phyloP scores from a whole-genome alignment of 2,329 filamentous ascomycete species.

The Didymosphaeria variabile region DNA sequence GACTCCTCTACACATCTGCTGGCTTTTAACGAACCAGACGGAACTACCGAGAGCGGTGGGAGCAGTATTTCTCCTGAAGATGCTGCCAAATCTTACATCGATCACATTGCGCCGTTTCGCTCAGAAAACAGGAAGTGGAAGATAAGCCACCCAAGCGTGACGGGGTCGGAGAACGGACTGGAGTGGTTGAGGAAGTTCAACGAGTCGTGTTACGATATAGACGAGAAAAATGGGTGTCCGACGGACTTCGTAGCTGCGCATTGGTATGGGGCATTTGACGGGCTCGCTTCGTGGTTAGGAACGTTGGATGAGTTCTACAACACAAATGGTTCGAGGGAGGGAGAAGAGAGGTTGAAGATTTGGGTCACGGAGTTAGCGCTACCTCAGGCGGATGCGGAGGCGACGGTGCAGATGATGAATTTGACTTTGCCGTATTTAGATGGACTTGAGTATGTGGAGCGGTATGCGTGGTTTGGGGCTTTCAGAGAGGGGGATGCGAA shows the following conservation, averaged over 20 bases:
- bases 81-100: slow-evolving; percentile 76
- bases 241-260: slow-evolving; percentile 62
- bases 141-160: slow-evolving; percentile 74
- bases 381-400: slow-evolving; percentile 62
- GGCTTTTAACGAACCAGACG: slow-evolving; percentile 83
- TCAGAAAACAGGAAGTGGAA: slow-evolving; percentile 66
- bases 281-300: slow-evolving; percentile 72
- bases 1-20: slow-evolving; percentile 71
- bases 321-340: slow-evolving; percentile 59
- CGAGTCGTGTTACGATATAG: slow-evolving; percentile 60
- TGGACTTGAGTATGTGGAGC: slow-evolving; percentile 58
- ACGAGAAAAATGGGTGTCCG: slow-evolving; percentile 53
- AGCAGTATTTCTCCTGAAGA: slow-evolving; percentile 67
- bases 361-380: slow-evolving; percentile 84
- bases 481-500: slow-evolving; percentile 45
- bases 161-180: slow-evolving; percentile 65
- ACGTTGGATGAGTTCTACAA: slow-evolving; percentile 63
- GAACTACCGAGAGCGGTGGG: slow-evolving; percentile 65
- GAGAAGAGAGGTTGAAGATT: slow-evolving; percentile 55
- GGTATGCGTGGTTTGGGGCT: slow-evolving; percentile 48
- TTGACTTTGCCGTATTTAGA: slow-evolving; percentile 74
- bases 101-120: slow-evolving; percentile 74
- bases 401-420: slow-evolving; percentile 76
- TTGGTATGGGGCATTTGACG: slow-evolving; percentile 72
- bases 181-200: slow-evolving; percentile 76